Evolutionary conservation across 176 grass and related monocot genomes (phyloP), one percentile per base, ranked within the genome.

Genomic region (Puccinellia tenuiflora): DNA sequence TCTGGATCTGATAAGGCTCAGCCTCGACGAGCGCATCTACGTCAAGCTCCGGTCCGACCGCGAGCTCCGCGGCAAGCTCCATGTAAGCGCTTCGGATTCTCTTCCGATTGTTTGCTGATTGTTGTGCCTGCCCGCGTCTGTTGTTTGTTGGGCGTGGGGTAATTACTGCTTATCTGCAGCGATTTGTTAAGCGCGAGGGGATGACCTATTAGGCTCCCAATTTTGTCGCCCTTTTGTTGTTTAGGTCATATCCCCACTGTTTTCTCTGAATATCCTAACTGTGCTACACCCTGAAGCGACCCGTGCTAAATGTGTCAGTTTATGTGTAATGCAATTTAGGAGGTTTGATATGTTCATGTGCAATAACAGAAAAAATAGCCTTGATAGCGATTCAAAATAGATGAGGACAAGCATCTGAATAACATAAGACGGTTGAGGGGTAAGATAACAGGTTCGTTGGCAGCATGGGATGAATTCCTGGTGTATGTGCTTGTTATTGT

Each of bases 11-110:
- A 94, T 99, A 54, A 78, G 93, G 59, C 97, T 99, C 51, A 99
- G 97, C 77, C 93, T 99, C 48, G 97, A 99, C 86, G 93, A 99
- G 88, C 97, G 97, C 85, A 96, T 99, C 91, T 99, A 99, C 74
- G 97, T 99, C 69, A 96, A 99, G 91, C 91, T 99, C 82, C 91
- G 97, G 5, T 92, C 93, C 64, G 93, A 99, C 86, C 97, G 93
- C 48, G 93, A 96, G 88, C 93, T 99, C 75, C 97, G 93, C 24
- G 97, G 93, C 84, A 99, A 99, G 84, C 97, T 99, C 79, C 97
- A 99, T 85, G 93, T 99, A 88, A 72, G 37, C 63, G 21, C 61
- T n/a, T 52, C 17, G 45, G 35, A 47, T 83, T n/a, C 55, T 68
- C 55, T 35, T 20, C 16, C 59, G 17, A 45, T 34, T 16, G 3